Evolutionary conservation across 306 rosid genomes (phyloP).

Genomic region (Cicer pinnatifidum): DNA sequence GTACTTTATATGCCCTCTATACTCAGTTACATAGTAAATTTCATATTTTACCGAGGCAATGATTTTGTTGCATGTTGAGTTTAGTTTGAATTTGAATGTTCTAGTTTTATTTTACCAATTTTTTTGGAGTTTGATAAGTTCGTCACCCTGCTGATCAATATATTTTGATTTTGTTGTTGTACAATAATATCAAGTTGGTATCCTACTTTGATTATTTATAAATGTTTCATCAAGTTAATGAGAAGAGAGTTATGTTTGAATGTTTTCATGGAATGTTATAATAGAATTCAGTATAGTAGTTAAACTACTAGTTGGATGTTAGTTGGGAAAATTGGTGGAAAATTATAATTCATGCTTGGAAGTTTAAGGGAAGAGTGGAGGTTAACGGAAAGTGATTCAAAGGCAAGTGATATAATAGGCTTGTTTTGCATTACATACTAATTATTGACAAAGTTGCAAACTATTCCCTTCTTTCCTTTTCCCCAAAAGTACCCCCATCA

Average conservation of each 20-base stretch:
- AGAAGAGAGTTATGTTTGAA: not conserved
- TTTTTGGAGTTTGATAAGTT: not conserved
- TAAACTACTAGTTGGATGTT: not conserved
- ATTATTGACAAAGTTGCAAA: not conserved
- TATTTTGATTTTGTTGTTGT: not conserved
- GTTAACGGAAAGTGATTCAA: not conserved
- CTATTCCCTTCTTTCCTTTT: no score
- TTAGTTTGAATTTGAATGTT: not conserved
- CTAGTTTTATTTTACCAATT: not conserved
- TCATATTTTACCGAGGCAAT: not conserved
- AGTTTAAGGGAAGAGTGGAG: not conserved
- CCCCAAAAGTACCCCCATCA: no score
- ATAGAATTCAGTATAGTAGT: not conserved
- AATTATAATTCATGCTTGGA: not conserved
- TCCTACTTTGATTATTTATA: not conserved
- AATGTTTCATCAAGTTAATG: not conserved
- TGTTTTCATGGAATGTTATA: not conserved
- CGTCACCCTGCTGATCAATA: not conserved
- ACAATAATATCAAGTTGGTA: not conserved
- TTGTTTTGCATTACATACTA: not conserved
- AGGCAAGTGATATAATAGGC: not conserved
- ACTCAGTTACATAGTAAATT: not conserved
- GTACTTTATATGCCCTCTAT: not conserved
- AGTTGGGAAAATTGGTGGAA: not conserved
- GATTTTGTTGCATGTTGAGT: constrained; percentile 2